Base-by-base conservation (phyloP, 768 basidiomycete species). In the Thelephora ganbajun region DNA sequence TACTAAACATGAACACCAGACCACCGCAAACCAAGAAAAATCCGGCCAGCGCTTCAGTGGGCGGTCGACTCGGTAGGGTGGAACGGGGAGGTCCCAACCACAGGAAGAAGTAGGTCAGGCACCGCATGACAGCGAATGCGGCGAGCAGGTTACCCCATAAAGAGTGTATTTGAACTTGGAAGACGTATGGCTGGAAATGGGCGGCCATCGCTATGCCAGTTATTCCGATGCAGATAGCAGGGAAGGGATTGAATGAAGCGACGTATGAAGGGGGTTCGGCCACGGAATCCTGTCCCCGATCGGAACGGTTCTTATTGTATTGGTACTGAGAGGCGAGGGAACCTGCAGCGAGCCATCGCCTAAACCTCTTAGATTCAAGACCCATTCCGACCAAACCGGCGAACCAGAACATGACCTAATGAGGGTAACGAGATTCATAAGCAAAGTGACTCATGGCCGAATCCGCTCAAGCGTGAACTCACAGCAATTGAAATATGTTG, bases 181-280 rank as follows among this genome's bases (percentile, higher is more conserved):
- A 96, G n/a, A 86, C 63, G 65, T 94, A 97, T 1, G 76, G 74
- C 62, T 97, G 93, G 47, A 76, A 73, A 61, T 98, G 94, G 0
- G 90, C 89, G 11, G 83, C 75, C 94, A 97, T 96, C 2, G 89
- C 93, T 2, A 82, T 74, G 18, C 93, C 94, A 11, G 92, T 93
- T 35, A 91, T 77, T n/a, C 88, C 90, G 49, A 94, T 88, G 30
- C 89, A 88, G 33, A 97, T 69, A 3, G 93, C 93, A 1, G 91
- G 87, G 66, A 94, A 87, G 4, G 91, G 89, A 59, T 93, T 94
- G 63, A 92, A 93, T 61, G 82, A 83, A 12, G 69, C 77, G 12
- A 66, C 60, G 60, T 91, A 91, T 46, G 78, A 84, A 1, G 76
- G 69, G 3, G 89, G 89, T 55, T 87, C 83, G 1, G 66, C 66